phyloP scores from a whole-genome alignment of 805 yeast species.

The Suhomyces vadensis region DNA sequence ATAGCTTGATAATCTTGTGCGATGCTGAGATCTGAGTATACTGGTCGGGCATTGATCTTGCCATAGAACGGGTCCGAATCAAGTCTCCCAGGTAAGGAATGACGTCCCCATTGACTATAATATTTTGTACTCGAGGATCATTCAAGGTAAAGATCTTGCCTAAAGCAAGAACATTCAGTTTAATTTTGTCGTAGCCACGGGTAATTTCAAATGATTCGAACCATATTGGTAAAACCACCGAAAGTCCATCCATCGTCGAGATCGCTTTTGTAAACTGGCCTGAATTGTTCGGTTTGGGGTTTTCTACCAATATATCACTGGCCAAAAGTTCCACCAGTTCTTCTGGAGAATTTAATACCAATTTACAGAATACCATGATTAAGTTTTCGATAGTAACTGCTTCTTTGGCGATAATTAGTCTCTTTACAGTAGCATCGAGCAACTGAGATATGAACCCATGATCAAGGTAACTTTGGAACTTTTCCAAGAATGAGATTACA shows the following conservation, averaged over 20 bases:
- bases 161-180: slow-evolving; percentile 68
- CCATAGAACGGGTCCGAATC: slow-evolving; percentile 87
- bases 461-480: slow-evolving; percentile 43
- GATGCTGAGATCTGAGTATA: slow-evolving; percentile 69
- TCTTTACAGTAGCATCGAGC: slow-evolving; percentile 68
- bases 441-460: slow-evolving; percentile 52
- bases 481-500: slow-evolving; percentile 58
- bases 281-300: slow-evolving; percentile 17
- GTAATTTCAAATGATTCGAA: slow-evolving; percentile 76
- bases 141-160: slow-evolving; percentile 62
- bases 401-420: slow-evolving; percentile 67
- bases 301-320: slow-evolving; percentile 30
- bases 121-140: slow-evolving; percentile 49
- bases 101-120: slow-evolving; percentile 77
- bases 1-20: slow-evolving; percentile 68
- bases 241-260: slow-evolving; percentile 42
- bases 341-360: slow-evolving; percentile 61
- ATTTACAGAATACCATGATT: slow-evolving; percentile 70
- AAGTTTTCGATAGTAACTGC: slow-evolving; percentile 76
- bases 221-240: slow-evolving; percentile 74
- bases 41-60: slow-evolving; percentile 60
- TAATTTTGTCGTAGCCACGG: slow-evolving; percentile 73
- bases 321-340: slow-evolving; percentile 65
- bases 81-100: slow-evolving; percentile 59
- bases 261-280: slow-evolving; percentile 3